Conservation (phyloP, 2,329 filamentous ascomycete genomes). For the Hypoxylon sp. region DNA sequence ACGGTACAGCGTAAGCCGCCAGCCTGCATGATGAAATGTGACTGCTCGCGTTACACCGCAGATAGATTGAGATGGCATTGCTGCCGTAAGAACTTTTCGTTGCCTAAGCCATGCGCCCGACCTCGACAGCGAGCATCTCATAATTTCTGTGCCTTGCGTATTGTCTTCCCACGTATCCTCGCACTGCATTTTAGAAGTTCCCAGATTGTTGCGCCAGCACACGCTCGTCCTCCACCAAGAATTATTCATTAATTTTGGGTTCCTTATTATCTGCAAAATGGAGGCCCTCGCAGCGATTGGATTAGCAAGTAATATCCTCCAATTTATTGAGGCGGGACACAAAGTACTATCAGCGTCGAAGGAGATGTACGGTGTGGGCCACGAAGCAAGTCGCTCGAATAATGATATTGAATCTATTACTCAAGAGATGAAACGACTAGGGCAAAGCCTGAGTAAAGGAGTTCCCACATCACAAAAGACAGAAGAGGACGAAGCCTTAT, state of each 20-base stretch:
- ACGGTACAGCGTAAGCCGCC: neutral
- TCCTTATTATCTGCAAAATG: constrained; percentile 19
- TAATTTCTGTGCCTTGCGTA: neutral
- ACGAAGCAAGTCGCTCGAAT: constrained; percentile 22
- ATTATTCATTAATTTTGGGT: neutral
- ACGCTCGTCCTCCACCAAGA: neutral
- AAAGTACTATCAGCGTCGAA: constrained; percentile 26
- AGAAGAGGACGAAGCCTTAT: constrained; percentile 21
- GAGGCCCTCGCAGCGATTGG: constrained; percentile 34
- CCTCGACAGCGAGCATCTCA: neutral
- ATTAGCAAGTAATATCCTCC: constrained; percentile 31
- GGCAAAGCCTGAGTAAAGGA: neutral
- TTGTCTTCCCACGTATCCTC: neutral
- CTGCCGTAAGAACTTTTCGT: neutral
- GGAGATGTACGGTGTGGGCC: constrained; percentile 20
- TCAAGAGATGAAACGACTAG: constrained; percentile 29
- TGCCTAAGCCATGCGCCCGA: neutral
- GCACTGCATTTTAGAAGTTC: neutral
- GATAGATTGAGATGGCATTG: too few relatives aligned
- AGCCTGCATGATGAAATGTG: neutral
- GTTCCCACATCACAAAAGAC: constrained; percentile 6
- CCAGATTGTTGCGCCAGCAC: neutral
- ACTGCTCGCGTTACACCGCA: neutral
- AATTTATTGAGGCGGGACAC: constrained; percentile 30
- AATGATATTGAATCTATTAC: constrained; percentile 17